Evolutionary conservation across 2,329 filamentous ascomycete species (phyloP).

Genomic region (Pseudogymnoascus sp.): DNA sequence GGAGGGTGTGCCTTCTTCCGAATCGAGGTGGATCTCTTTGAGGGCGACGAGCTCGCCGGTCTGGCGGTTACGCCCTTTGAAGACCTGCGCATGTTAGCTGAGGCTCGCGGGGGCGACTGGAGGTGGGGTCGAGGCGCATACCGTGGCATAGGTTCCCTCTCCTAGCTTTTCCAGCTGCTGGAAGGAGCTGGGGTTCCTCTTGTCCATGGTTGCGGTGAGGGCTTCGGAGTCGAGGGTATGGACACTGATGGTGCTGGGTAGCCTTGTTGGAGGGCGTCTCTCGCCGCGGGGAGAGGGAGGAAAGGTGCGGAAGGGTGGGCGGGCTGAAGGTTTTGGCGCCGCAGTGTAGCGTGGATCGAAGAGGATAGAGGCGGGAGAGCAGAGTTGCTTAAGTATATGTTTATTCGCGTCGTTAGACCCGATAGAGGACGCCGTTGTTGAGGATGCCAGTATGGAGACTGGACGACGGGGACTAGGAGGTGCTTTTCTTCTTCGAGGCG

Average conservation of each 20-base stretch:
- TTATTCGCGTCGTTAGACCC: conserved; percentile 23
- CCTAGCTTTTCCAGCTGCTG: conserved; percentile 98
- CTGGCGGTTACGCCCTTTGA: conserved; percentile 95
- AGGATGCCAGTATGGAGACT: conserved; percentile 10
- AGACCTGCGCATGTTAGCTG: conserved; percentile 55
- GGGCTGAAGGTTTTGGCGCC: conserved; percentile 22
- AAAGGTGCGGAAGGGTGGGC: conserved; percentile 23
- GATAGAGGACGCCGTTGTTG: conserved; percentile 26
- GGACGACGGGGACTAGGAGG: background rate
- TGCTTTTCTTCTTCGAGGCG: background rate
- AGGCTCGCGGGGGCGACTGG: background rate
- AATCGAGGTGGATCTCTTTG: conserved; percentile 98
- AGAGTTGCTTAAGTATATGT: conserved; percentile 26
- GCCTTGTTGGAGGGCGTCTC: conserved; percentile 16
- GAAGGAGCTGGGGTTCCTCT: conserved; percentile 90
- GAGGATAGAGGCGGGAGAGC: conserved; percentile 32
- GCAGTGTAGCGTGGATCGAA: conserved; percentile 33
- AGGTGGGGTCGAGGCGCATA: conserved; percentile 32
- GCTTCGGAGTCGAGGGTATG: conserved; percentile 24
- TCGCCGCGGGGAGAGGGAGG: conserved; percentile 23
- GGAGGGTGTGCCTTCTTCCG: conserved; percentile 92
- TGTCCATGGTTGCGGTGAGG: conserved; percentile 58
- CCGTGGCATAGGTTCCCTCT: conserved; percentile 97
- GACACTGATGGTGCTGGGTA: conserved; percentile 28
- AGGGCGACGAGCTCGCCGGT: conserved; percentile 93